Evolutionary conservation across 31 red algal genomes (phyloP), one percentile per base, ranked within the genome.

Genomic region (Endocladia muricata): DNA sequence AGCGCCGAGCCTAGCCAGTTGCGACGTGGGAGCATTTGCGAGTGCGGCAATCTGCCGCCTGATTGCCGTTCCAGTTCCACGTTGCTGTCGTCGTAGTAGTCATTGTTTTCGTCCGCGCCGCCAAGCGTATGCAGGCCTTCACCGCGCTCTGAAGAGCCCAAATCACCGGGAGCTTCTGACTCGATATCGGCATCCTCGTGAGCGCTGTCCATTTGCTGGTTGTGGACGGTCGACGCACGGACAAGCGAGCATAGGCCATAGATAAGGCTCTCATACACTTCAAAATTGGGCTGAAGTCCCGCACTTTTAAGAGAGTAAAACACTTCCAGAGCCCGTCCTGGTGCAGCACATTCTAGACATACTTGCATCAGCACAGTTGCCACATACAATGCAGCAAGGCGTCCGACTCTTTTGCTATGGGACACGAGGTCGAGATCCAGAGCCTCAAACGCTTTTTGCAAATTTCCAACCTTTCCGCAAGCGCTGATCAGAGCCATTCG

Each of bases 341-440:
- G 73, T 29, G 42, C 73, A 1, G 38, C 35, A 41, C 83, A 87
- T 11, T 40, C 3, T n/a, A 87, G 48, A 70, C 83, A 87, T 26
- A 78, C 83, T 61, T 78, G 73, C 83, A 87, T 87, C 28, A 87
- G 51, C 17, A 78, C 83, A 9, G 83, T 87, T n/a, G 73, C 73
- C 41, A 87, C 74, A 37, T 87, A 87, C 3, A 87, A 43, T 25
- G 83, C 73, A 0, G 83, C 83, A 11, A 87, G 65, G 41, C 29
- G 23, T 28, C 83, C 83, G 25, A 21, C n/a, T 19, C 28, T 48
- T 4, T 59, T 36, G 23, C 57, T 39, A 3, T 31, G 8, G 2
- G 17, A 19, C 4, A 4, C 42, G 33, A 87, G 52, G n/a, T 61
- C 26, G 23, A 72, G 43, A 7, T 40, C 41, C 21, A 87, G 47